These are phyloP conservation scores for Eucalyptus globulus DNA, from an alignment of 345 rosid species.

Conservation along the genomic window DNA sequence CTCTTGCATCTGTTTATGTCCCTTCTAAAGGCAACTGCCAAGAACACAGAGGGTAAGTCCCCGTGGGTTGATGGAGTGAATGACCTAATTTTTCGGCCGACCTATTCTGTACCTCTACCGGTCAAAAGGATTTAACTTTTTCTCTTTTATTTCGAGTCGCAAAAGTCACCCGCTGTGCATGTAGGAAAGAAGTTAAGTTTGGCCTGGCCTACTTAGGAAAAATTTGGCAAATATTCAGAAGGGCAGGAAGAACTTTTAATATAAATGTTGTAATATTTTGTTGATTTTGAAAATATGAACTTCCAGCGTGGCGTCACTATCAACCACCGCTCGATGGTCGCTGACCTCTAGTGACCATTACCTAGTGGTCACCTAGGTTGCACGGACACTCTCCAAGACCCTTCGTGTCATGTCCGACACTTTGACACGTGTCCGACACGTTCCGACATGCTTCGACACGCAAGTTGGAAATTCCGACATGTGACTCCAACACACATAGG, in stretches of 20 bases:
- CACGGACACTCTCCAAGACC: too few relatives aligned
- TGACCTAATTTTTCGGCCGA: background rate
- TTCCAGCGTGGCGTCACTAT: background rate
- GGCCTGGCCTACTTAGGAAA: background rate
- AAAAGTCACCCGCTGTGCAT: too few relatives aligned
- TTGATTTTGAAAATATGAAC: too few relatives aligned
- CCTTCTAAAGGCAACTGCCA: background rate
- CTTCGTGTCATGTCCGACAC: too few relatives aligned
- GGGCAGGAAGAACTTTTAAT: background rate
- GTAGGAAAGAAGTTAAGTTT: too few relatives aligned
- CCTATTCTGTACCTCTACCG: background rate
- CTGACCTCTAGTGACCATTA: rapidly evolving
- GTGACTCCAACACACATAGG: too few relatives aligned
- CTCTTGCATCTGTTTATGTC: background rate
- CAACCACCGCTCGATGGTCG: too few relatives aligned
- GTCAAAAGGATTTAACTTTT: too few relatives aligned
- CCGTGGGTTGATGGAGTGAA: background rate
- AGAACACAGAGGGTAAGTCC: background rate
- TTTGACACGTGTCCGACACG: too few relatives aligned
- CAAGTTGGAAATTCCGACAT: too few relatives aligned
- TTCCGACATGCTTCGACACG: too few relatives aligned
- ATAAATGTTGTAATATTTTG: too few relatives aligned
- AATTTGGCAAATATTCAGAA: background rate
- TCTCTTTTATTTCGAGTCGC: background rate
- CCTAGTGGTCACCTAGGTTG: background rate